Evolutionary conservation across 352 stramenopile species (phyloP), one percentile per base, ranked within the genome.

Genomic region (Globisporangium alternatum): DNA sequence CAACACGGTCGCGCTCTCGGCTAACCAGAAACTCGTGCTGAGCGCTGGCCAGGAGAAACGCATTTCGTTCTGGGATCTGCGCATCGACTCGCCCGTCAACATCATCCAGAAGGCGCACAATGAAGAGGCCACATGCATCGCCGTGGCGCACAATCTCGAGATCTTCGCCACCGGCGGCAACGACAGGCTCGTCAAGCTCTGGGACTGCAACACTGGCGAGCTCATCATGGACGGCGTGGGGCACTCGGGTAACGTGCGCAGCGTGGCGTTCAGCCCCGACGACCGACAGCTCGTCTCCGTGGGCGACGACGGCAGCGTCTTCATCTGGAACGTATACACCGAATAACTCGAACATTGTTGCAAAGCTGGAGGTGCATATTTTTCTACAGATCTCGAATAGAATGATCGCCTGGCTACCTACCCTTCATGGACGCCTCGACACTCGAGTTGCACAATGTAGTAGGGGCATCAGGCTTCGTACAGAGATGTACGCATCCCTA

Each of bases 51-150:
- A 98, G 66, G 93, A 98, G 48, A 95, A 96, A 56, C 79, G 87
- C n/a, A 92, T 98, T 49, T 96, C 88, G 35, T 95, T 90, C 63
- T 98, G 93, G 93, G 90, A 98, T 54, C 67, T 97, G 33, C 77
- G 89, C 43, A 88, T 96, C 56, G 87, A 93, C 37, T 79, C 87
- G 7, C 89, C 89, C 19, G 81, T 98, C 25, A 75, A 83, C 43
- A 64, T 91, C 48, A 88, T 96, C 56, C 76, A 89, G 39, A 89
- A 81, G 19, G 81, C 86, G 31, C 80, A 91, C 60, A 71, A 87
- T 8, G 91, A 95, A 67, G 86, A 98, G 70, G 90, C 86, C 21
- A 94, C 87, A n/a, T 95, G 81, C 62, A 88, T 98, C 43, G 91
- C 85, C 8, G 80, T 97, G 19, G 92, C 87, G 2, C 83, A 98